Evolutionary conservation across 2,329 filamentous ascomycete species (phyloP), one percentile per base, ranked within the genome.

Genomic region (Pseudocercospora pini-densiflorae): DNA sequence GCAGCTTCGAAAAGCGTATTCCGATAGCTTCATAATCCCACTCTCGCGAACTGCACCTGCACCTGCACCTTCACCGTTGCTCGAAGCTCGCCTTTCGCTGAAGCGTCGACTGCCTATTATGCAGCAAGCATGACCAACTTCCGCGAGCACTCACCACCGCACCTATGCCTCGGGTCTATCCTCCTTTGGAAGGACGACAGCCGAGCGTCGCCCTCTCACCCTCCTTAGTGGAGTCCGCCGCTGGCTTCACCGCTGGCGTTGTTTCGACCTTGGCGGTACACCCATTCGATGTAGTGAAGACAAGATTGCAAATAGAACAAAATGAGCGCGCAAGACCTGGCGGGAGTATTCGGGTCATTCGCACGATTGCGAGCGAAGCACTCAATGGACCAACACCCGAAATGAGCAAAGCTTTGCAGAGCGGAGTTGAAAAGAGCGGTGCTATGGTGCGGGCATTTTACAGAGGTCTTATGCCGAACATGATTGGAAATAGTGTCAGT

Each of bases 281-380:
- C 78, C 95, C 95, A 33, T 88, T 99, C 67, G 95, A 99, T 81
- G 89, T 99, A 70, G 89, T 98, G 78, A 99, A 99, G 85, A 98
- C 94, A 68, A 91, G 95, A 70, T 89, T 99, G 77, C 95, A 99
- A 82, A 76, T 77, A 64, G 70, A 76, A 64, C 68, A 72, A 40
- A 67, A 70, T 53, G 63, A 67, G 5, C 63, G 64, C 19, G 64
- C 66, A n/a, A 62, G 71, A 40, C 66, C 70, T 6, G 75, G 75
- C 45, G 71, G 67, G 51, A 75, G 71, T 54, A 68, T 65, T 63
- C 67, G 73, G 27, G 70, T 76, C 40, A 73, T 77, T 21, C 69
- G 71, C 14, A 64, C 66, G 16, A 77, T 77, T 40, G 73, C 73
- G 10, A 55, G 61, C 19, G 75, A 77, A 61, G 73, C 73, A 5